phyloP scores from a whole-genome alignment of 139 green algal genomes.

The Chlorella sp. region DNA sequence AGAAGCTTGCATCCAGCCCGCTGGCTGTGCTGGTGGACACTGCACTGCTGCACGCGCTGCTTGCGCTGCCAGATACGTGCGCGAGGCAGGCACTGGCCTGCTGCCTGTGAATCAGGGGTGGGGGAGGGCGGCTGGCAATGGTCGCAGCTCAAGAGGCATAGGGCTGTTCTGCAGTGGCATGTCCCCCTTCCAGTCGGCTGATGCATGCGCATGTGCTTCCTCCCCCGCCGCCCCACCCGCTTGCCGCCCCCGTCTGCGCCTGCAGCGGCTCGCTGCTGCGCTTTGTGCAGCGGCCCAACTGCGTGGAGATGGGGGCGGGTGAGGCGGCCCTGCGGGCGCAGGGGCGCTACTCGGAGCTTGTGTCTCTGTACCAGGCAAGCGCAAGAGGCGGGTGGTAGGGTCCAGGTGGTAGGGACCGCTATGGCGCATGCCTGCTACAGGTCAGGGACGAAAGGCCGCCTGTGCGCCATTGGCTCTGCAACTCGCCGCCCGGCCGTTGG shows the following conservation, averaged over 20 bases:
- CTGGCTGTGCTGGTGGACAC: slow-evolving; percentile 61
- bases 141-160: too few species aligned
- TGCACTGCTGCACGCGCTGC: slow-evolving; percentile 74
- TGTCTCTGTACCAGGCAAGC: slow-evolving; percentile 70
- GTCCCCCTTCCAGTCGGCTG: too few species aligned
- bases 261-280: too few species aligned
- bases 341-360: slow-evolving; percentile 84
- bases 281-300: slow-evolving; percentile 72
- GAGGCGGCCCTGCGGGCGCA: slow-evolving; percentile 34
- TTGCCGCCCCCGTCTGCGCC: not conserved
- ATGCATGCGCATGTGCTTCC: too few species aligned
- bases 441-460: too few species aligned
- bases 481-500: not conserved
- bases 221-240: not conserved
- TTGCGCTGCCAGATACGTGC: slow-evolving; percentile 70
- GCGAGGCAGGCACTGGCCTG: too few species aligned
- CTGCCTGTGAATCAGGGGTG: too few species aligned
- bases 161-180: too few species aligned
- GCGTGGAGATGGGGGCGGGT: slow-evolving; percentile 65
- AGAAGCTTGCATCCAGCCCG: not conserved
- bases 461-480: too few species aligned
- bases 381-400: too few species aligned
- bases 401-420: too few species aligned
- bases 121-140: not conserved
- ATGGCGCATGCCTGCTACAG: too few species aligned